phyloP scores from a whole-genome alignment of 2,329 filamentous ascomycete genomes.

The Talaromyces sp. region DNA sequence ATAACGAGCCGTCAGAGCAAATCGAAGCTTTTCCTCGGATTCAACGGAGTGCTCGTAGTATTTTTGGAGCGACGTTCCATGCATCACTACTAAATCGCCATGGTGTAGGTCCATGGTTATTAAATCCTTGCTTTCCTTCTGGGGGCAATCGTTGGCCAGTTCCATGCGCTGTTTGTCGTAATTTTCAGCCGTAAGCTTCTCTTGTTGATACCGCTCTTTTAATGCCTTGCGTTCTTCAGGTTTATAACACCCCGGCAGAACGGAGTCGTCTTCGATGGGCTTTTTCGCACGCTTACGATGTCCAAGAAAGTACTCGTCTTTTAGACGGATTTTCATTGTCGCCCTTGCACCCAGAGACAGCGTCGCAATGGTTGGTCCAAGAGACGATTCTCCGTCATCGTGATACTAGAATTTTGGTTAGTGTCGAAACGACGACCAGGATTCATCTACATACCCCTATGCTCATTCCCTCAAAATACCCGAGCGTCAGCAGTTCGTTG shows the following conservation, averaged over 20 bases:
- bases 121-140: slow-evolving; percentile 23
- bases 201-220: slow-evolving; percentile 15
- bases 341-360: slow-evolving; percentile 50
- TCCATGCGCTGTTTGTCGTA: slow-evolving; percentile 22
- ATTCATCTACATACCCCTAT: slow-evolving; percentile 41
- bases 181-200: slow-evolving; percentile 15
- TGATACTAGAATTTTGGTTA: slow-evolving; percentile 42
- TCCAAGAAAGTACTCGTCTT: slow-evolving; percentile 43
- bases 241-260: slow-evolving; percentile 26
- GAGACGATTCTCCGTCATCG: slow-evolving; percentile 53
- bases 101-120: slow-evolving; percentile 48
- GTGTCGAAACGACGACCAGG: neutral
- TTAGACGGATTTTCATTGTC: slow-evolving; percentile 52
- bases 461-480: slow-evolving; percentile 52
- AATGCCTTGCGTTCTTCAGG: slow-evolving; percentile 20
- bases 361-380: slow-evolving; percentile 53
- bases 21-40: slow-evolving; percentile 27
- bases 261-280: slow-evolving; percentile 23
- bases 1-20: slow-evolving; percentile 32
- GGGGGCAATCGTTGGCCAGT: slow-evolving; percentile 19
- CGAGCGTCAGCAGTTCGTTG: slow-evolving; percentile 53
- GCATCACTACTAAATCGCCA: slow-evolving; percentile 56
- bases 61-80: slow-evolving; percentile 49
- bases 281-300: slow-evolving; percentile 15
- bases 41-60: slow-evolving; percentile 46